phyloP scores from a whole-genome alignment of 2,329 filamentous ascomycete genomes.

The Hymenoscyphus salicellus region DNA sequence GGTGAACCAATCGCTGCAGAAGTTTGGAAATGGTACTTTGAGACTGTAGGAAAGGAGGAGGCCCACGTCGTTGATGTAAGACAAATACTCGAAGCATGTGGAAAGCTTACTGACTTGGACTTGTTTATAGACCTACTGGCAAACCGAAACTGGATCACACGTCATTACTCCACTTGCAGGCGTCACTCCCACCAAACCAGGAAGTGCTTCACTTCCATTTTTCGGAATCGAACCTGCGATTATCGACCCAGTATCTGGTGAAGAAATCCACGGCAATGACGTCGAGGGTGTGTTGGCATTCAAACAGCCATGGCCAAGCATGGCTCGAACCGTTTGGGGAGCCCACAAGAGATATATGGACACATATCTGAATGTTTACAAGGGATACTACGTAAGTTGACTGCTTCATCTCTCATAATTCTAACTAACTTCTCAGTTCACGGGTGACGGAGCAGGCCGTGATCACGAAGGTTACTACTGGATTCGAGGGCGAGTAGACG shows the following conservation, averaged over 20 bases:
- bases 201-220: conserved; percentile 92
- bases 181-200: conserved; percentile 93
- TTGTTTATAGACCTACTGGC: conserved; percentile 84
- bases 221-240: conserved; percentile 98
- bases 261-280: conserved; percentile 82
- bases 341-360: conserved; percentile 99
- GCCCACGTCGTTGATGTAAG: conserved; percentile 91
- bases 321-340: conserved; percentile 96
- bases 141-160: conserved; percentile 96
- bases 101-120: conserved; percentile 23
- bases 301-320: conserved; percentile 97
- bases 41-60: conserved; percentile 88
- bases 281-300: conserved; percentile 54
- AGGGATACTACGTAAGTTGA: conserved; percentile 88
- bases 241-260: conserved; percentile 91
- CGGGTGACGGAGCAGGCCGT: conserved; percentile 88
- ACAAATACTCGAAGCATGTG: conserved; percentile 30
- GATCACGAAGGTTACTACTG: conserved; percentile 99
- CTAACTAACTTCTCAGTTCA: conserved; percentile 57
- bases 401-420: neutral
- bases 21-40: conserved; percentile 99
- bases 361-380: conserved; percentile 96
- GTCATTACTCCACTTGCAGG: conserved; percentile 92
- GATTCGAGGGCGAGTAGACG: conserved; percentile 97
- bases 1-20: conserved; percentile 97